Base-by-base conservation (phyloP, 1,284 basidiomycete genomes). In the Boletus sp. region DNA sequence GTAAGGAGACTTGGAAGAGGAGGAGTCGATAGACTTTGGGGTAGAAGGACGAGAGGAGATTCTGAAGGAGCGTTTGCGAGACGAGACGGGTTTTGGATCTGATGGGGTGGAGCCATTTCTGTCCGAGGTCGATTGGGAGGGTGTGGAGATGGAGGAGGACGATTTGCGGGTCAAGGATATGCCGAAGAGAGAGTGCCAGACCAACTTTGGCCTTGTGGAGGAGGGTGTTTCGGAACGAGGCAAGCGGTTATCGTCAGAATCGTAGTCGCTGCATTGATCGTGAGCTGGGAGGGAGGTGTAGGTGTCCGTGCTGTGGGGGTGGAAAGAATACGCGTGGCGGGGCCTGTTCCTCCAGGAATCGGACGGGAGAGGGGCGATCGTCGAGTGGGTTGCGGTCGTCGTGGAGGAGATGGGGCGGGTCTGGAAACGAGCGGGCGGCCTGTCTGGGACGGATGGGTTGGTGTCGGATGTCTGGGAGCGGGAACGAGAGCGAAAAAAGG, bases 331-430 rank as follows among this genome's bases (percentile, higher is more conserved):
- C 17, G 64, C 58, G 28, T 64, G 63, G 51, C 65, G 70, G 14
- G 63, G 6, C 44, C 67, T 71, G 16, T 63, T 64, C 55, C 68
- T 64, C 27, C 67, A 17, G n/a, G 75, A 35, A 75, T 80, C 80
- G 25, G 80, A 82, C 0, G 83, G 81, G 21, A 76, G 76, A 9
- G 86, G 84, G 16, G 81, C 84, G 58, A 84, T 77, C 25, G 87
- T 87, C 17, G 81, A 78, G 65, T 83, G 82, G 4, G 86, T 87
- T 4, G 82, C 80, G 21, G 83, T 83, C 1, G 86, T 88, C 0
- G 83, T 84, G 21, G 84, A 82, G 3, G 89, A 90, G 35, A 90
- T 72, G 6, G 88, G 88, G 10, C 88, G 81, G 23, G 83, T 86
- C 52, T 80, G 82, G 19, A 83, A 74, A 31, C 85, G 80, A 2